These are phyloP conservation scores for Favolaschia claudopus DNA, from an alignment of 768 basidiomycete species.

Conservation along the genomic window DNA sequence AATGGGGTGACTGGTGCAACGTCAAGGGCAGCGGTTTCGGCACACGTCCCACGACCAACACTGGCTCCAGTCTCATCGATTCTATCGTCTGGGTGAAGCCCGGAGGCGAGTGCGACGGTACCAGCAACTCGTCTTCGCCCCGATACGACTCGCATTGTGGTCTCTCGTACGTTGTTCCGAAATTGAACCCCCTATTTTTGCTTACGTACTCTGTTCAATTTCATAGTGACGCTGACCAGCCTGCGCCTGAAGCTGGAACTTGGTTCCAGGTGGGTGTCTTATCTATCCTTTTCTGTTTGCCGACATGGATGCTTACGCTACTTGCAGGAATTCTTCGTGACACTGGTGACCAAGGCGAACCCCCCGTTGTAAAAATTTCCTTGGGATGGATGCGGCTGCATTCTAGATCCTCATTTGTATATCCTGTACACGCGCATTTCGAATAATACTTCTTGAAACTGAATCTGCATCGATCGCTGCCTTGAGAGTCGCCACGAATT, in stretches of 20 bases:
- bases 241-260: slow-evolving; percentile 68
- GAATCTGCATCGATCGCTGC: no score
- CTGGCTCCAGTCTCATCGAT: slow-evolving; percentile 46
- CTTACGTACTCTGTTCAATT: not conserved
- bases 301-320: not conserved
- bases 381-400: not conserved
- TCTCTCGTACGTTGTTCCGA: slow-evolving; percentile 46
- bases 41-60: slow-evolving; percentile 47
- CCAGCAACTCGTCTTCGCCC: slow-evolving; percentile 42
- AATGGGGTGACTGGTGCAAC: slow-evolving; percentile 78
- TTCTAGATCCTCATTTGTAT: slow-evolving; percentile 1
- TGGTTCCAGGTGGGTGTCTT: slow-evolving; percentile 61
- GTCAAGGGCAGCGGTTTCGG: slow-evolving; percentile 64
- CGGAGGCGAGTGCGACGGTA: slow-evolving; percentile 54
- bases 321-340: slow-evolving; percentile 58
- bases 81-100: slow-evolving; percentile 56
- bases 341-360: slow-evolving; percentile 61
- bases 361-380: slow-evolving; percentile 51
- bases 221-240: slow-evolving; percentile 57
- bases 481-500: no score
- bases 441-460: not conserved
- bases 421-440: not conserved
- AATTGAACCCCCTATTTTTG: not conserved
- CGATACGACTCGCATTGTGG: slow-evolving; percentile 45
- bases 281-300: not conserved